Conservation (phyloP, 345 rosid genomes). For the Theobroma cacao region DNA sequence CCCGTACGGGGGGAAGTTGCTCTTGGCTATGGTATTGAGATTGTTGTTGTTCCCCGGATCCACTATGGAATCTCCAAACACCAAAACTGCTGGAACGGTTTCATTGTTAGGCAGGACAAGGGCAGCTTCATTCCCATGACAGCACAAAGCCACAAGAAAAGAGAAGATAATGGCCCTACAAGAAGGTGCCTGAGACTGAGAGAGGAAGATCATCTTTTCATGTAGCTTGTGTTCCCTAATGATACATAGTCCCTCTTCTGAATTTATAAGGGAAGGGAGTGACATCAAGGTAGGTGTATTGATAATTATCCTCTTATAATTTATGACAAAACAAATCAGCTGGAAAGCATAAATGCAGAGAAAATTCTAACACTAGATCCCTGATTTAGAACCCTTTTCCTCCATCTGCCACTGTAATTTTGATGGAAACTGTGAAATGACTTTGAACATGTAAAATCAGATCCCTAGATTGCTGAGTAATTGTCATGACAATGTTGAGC, state of each 20-base stretch:
- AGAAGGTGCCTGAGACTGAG: not conserved
- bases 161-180: not conserved
- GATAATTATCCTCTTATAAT: not conserved
- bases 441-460: not conserved
- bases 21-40: constrained; percentile 41
- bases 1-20: constrained; percentile 76
- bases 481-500: not conserved
- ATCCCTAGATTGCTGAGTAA: too few relatives aligned
- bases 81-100: constrained; percentile 53
- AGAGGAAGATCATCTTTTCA: not conserved
- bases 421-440: not conserved
- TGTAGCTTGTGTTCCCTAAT: not conserved
- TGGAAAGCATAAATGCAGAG: not conserved
- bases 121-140: not conserved
- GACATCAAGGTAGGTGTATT: not conserved
- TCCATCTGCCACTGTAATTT: not conserved
- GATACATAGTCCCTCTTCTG: not conserved
- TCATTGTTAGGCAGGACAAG: constrained; percentile 17
- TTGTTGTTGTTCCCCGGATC: constrained; percentile 83
- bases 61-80: constrained; percentile 81
- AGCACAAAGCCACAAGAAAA: not conserved
- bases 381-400: too few relatives aligned
- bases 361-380: not conserved
- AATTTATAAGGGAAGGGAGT: not conserved
- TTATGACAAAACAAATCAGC: not conserved